phyloP scores from a whole-genome alignment of 1,284 basidiomycete genomes.

The Serendipita sp. region DNA sequence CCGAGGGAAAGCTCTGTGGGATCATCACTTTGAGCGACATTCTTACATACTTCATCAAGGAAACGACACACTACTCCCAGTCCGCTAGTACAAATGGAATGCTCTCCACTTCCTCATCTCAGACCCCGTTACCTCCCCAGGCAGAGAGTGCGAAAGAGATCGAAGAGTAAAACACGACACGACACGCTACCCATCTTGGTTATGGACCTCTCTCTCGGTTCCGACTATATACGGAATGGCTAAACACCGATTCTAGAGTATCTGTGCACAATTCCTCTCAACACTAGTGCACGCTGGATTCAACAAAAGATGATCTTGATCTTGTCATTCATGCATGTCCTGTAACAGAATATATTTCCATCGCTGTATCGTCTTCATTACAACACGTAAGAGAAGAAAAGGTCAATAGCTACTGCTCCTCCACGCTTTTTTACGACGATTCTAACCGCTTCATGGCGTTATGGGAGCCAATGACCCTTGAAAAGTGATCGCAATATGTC shows the following conservation, averaged over 20 bases:
- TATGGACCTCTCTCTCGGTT: too few relatives aligned
- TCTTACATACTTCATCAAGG: conserved; percentile 28
- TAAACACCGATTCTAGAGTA: too few relatives aligned
- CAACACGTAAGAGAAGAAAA: too few relatives aligned
- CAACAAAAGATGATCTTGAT: too few relatives aligned
- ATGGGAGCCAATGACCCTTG: neutral
- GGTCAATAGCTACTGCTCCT: neutral
- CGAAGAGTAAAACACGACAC: neutral
- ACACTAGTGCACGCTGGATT: too few relatives aligned
- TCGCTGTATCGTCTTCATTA: too few relatives aligned
- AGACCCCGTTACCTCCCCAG: neutral
- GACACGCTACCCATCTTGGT: too few relatives aligned
- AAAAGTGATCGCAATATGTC: neutral
- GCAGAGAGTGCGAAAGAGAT: neutral
- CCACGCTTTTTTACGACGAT: neutral
- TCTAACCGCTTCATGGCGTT: conserved; percentile 3
- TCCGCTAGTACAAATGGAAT: neutral
- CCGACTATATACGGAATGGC: too few relatives aligned
- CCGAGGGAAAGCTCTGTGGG: conserved; percentile 28
- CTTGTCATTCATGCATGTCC: too few relatives aligned
- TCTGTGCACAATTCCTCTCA: too few relatives aligned
- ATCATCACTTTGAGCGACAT: conserved; percentile 35
- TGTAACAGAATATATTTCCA: too few relatives aligned
- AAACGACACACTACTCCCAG: neutral
- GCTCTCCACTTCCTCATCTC: neutral